phyloP scores from a whole-genome alignment of 768 basidiomycete genomes.

The Omphalotus guepiniiformis region DNA sequence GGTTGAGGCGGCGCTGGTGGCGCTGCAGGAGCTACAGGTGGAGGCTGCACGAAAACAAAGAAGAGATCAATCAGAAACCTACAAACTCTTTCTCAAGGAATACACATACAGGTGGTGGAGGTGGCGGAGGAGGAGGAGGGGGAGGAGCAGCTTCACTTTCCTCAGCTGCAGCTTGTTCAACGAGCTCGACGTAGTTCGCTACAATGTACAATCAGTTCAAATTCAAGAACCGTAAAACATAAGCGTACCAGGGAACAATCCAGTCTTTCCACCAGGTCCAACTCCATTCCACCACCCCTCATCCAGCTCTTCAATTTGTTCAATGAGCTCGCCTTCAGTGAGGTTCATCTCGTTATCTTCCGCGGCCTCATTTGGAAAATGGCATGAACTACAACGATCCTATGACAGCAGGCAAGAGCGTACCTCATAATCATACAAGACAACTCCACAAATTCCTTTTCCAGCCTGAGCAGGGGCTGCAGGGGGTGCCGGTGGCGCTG shows the following conservation, averaged over 20 bases:
- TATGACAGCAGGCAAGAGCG: background rate
- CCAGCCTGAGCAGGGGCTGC: slow-evolving; percentile 29
- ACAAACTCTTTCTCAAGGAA: no score
- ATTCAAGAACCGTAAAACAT: background rate
- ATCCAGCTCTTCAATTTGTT: slow-evolving; percentile 78
- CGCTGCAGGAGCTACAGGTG: background rate
- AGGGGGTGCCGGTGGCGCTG: slow-evolving; percentile 33
- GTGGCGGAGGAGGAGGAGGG: slow-evolving; percentile 47
- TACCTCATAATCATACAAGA: slow-evolving; percentile 78
- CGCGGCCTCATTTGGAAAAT: slow-evolving; percentile 42
- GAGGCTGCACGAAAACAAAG: background rate
- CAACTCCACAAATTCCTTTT: slow-evolving; percentile 65
- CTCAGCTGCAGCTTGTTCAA: slow-evolving; percentile 43
- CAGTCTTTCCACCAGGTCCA: slow-evolving; percentile 64
- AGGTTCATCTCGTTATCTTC: slow-evolving; percentile 87
- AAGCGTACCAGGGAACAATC: slow-evolving; percentile 77
- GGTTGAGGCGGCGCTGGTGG: slow-evolving; percentile 32
- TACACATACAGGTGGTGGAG: slow-evolving; percentile 36
- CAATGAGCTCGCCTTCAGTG: slow-evolving; percentile 75
- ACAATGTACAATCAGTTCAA: background rate
- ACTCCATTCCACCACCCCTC: slow-evolving; percentile 93
- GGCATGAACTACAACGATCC: background rate
- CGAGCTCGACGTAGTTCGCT: slow-evolving; percentile 87
- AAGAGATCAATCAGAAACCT: background rate
- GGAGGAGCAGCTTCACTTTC: slow-evolving; percentile 46